Percentiles rank a stretch among this genome's conserved stretches.
Evolutionary conservation across 495 filamentous ascomycete genomes (phyloP).

Genomic region (Trichocladium uniseriatum): DNA sequence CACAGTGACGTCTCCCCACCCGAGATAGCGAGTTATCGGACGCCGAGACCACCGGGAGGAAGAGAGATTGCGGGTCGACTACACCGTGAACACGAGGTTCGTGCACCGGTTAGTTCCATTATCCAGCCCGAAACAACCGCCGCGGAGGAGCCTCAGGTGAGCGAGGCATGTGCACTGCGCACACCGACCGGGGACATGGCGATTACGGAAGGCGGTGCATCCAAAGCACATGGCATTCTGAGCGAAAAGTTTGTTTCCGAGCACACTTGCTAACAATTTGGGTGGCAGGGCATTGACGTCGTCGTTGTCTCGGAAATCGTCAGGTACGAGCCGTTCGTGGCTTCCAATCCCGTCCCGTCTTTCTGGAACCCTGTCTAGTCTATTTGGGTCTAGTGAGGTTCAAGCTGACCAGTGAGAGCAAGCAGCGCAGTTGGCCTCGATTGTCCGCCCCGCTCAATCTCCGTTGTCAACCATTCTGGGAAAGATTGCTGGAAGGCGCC

Average conservation of each 20-base stretch:
- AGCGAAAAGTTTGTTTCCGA: too few relatives aligned
- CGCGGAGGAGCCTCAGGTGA: background rate
- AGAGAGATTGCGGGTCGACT: background rate
- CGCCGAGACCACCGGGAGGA: background rate
- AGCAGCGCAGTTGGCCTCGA: background rate
- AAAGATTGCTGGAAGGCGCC: background rate
- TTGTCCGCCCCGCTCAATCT: slow-evolving; percentile 5
- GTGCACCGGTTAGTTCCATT: slow-evolving; percentile 2
- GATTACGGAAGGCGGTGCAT: too few relatives aligned
- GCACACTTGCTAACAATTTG: background rate
- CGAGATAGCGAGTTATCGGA: background rate
- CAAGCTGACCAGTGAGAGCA: slow-evolving; percentile 3
- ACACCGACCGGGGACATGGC: too few relatives aligned
- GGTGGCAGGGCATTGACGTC: background rate
- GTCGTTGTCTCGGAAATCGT: background rate
- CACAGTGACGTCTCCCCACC: too few relatives aligned
- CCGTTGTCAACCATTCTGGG: background rate
- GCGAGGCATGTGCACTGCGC: too few relatives aligned
- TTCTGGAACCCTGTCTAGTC: slow-evolving; percentile 8
- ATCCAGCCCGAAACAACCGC: background rate
- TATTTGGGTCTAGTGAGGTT: background rate
- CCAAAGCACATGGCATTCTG: too few relatives aligned
- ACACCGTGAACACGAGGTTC: slow-evolving; percentile 10
- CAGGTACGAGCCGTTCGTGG: slow-evolving; percentile 1
- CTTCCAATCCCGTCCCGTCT: background rate